These are phyloP conservation scores for Candida sanyiensis DNA, from an alignment of 805 yeast species.

Conservation along the genomic window DNA sequence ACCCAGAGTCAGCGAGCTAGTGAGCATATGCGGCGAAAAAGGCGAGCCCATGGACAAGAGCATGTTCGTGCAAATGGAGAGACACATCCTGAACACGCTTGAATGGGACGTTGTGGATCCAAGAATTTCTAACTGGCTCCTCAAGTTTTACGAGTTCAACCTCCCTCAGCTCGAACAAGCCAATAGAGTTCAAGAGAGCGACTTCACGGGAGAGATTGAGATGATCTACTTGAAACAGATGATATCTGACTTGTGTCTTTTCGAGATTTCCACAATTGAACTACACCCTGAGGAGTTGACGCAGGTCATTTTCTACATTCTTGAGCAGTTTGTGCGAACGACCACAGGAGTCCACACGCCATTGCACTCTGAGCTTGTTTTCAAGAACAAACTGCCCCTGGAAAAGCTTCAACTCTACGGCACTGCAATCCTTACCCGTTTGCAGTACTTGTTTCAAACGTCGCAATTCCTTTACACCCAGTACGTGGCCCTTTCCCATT, in stretches of 20 bases:
- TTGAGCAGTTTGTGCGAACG: conserved; percentile 6
- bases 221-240: conserved; percentile 44
- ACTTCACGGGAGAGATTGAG: conserved; percentile 26
- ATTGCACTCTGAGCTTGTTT: conserved; percentile 7
- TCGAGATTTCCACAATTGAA: conserved; percentile 41
- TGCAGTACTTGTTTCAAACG: conserved; percentile 2
- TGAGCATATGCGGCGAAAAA: conserved; percentile 63
- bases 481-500: not conserved
- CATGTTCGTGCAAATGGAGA: conserved; percentile 83
- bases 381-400: conserved; percentile 3
- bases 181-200: conserved; percentile 16
- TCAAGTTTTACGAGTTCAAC: conserved; percentile 40
- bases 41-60: conserved; percentile 53
- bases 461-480: conserved; percentile 6
- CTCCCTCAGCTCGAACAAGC: conserved; percentile 32
- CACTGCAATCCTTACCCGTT: conserved; percentile 9
- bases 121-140: conserved; percentile 42
- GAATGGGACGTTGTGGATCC: conserved; percentile 74
- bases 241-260: conserved; percentile 42
- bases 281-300: conserved; percentile 28
- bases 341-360: not conserved
- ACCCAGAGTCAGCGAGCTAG: conserved; percentile 68
- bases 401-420: conserved; percentile 11
- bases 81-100: conserved; percentile 64
- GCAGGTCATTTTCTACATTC: conserved; percentile 18